Base-by-base conservation (phyloP, 805 yeast species). In the Candida alai region DNA sequence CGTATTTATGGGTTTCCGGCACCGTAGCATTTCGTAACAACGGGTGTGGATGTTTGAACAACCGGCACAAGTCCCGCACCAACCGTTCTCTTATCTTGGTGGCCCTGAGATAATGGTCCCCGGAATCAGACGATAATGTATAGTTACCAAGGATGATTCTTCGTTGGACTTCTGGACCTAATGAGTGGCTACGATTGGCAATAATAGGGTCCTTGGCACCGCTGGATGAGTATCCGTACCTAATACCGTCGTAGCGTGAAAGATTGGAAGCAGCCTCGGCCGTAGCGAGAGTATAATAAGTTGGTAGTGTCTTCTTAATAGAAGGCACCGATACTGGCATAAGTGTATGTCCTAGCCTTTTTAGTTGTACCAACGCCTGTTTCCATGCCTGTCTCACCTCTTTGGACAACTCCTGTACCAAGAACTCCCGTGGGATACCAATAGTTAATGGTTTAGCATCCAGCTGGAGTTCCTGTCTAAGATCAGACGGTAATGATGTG, bases 191-290 rank as follows among this genome's bases (percentile, higher is more conserved):
- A 41, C 97, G 68, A 2, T 93, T 84, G 2, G 67, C 61, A 2
- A 41, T 32, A 6, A 64, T 52, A 5, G 45, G 28, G 5, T 42
- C 47, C 2, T 31, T 19, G 5, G 43, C 40, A 1, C 21, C 19
- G 6, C 25, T 41, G 9, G 24, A 56, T 24, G 84, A 64, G 36
- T 51, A 58, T 0, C 97, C 97, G 52, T 81, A 93, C 36, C 97
- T 67, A 14, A 89, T 64, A 2, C 98, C 98, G 58, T 93, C 98
- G 51, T 73, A 93, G 20, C 97, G 68, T 1, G 96, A 75, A 31
- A 93, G 68, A 52, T 93, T 93, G 0, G 97, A 90, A 1, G 94
- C 80, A 0, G 97, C 97, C 51, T 93, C 98, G 0, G 96, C 84
- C 0, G 96, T 84, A 2, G 93, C 89, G 23, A 94, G 47, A 0